These are phyloP conservation scores for Picochlorum sp. DNA, from an alignment of 139 green algal species.

Conservation along the genomic window DNA sequence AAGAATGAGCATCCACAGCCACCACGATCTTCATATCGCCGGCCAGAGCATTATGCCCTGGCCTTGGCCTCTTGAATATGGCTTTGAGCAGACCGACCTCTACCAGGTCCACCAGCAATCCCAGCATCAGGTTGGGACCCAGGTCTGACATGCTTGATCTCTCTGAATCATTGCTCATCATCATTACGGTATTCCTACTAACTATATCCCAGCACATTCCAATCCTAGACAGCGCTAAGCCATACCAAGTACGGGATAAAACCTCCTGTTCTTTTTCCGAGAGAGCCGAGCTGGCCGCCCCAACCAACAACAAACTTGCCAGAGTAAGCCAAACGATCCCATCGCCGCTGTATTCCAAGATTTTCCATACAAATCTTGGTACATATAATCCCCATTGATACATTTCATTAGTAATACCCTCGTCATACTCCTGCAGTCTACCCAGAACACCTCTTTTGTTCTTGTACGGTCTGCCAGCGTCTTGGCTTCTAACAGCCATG, in stretches of 20 bases:
- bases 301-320: neutral
- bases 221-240: neutral
- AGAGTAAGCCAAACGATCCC: slow-evolving; percentile 34
- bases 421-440: neutral
- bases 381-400: slow-evolving; percentile 5
- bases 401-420: neutral
- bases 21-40: slow-evolving; percentile 45
- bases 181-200: neutral
- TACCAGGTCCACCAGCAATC: slow-evolving; percentile 35
- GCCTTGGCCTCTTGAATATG: slow-evolving; percentile 22
- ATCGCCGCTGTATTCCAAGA: slow-evolving; percentile 41
- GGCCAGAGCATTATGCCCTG: slow-evolving; percentile 35
- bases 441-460: too few relatives aligned
- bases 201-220: neutral
- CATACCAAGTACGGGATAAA: neutral
- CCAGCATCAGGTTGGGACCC: slow-evolving; percentile 32
- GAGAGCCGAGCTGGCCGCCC: too few relatives aligned
- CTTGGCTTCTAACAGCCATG: too few relatives aligned
- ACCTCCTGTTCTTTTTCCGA: too few relatives aligned
- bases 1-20: slow-evolving; percentile 43
- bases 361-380: slow-evolving; percentile 19
- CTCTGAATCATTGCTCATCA: neutral
- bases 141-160: too few relatives aligned
- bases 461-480: too few relatives aligned
- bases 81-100: slow-evolving; percentile 39